Base-by-base conservation (phyloP, 129 eudicot species). In the Lonicera japonica region DNA sequence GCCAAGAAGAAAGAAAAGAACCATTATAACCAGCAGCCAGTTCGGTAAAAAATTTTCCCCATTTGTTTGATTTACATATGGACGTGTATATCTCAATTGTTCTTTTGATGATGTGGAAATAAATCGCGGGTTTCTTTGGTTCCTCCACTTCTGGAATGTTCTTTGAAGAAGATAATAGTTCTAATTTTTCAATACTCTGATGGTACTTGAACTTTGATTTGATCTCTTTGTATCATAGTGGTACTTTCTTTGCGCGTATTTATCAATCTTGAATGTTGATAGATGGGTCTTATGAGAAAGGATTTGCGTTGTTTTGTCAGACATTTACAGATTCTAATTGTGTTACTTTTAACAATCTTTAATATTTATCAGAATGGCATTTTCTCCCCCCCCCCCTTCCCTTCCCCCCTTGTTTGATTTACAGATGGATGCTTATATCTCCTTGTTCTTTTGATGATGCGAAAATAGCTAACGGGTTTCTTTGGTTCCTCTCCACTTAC, bases 1-100 rank as follows among this genome's bases (percentile, higher is more conserved):
- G 66, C 73, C 6, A 60, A 58, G 56, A 69, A 69, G 73, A 69
- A 69, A 60, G 66, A 69, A 59, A 60, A 69, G 66, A 69, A 60
- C 43, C 66, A 69, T 56, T 69, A 69, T 56, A 69, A 69, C 60
- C 73, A 69, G 51, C 73, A 69, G 20, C 73, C 73, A 5, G 73
- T 59, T 2, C 22, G 73, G 60, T 69, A 59, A 57, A 25, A 29
- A 29, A 6, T 29, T 29, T 29, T 29, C 6, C 36, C 36, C 2
- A 29, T 6, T 54, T 1, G 50, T 43, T 43, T 4, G 50, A 43
- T 43, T 43, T 43, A 43, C 50, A 43, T 43, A 43, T 10, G 50
- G 50, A 43, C 16, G 8, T 4, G 5, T 43, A 43, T 8, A 43
- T 43, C 50, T 43, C 36, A 10, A 10, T 43, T 11, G 50, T 43